phyloP scores from a whole-genome alignment of 768 basidiomycete species.

The Tricholoma sp. region DNA sequence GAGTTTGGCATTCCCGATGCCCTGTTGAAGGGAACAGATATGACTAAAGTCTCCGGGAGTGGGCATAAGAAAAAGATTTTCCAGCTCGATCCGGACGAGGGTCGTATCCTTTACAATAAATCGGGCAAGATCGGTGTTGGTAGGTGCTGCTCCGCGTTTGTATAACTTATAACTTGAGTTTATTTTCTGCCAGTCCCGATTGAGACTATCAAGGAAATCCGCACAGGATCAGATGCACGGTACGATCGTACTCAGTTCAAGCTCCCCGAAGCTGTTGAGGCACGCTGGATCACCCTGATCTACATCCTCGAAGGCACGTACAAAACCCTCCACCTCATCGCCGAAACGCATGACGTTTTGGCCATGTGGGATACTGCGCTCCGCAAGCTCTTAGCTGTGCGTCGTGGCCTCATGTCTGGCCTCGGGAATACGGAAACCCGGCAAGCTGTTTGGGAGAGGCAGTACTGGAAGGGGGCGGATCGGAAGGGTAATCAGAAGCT shows the following conservation, averaged over 20 bases:
- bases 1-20: not conserved
- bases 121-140: constrained; percentile 57
- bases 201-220: constrained; percentile 83
- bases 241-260: constrained; percentile 71
- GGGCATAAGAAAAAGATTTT: constrained; percentile 66
- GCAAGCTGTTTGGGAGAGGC: constrained; percentile 71
- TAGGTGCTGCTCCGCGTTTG: constrained; percentile 26
- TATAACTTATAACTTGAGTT: constrained; percentile 3
- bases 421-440: constrained; percentile 58
- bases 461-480: constrained; percentile 77
- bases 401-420: constrained; percentile 67
- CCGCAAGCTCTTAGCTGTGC: constrained; percentile 55
- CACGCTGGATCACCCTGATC: constrained; percentile 82
- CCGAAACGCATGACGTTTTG: constrained; percentile 47
- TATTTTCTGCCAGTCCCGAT: constrained; percentile 57
- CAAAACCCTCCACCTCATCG: constrained; percentile 84
- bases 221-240: constrained; percentile 63
- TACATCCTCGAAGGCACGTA: constrained; percentile 74
- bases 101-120: constrained; percentile 62
- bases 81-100: constrained; percentile 70
- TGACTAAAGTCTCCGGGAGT: constrained; percentile 80
- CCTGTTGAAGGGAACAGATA: constrained; percentile 42
- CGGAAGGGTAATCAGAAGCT: constrained; percentile 56
- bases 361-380: constrained; percentile 57
- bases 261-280: constrained; percentile 54